Conservation (phyloP, 257 asterid genomes). For the Solanum corneliomulleri region DNA sequence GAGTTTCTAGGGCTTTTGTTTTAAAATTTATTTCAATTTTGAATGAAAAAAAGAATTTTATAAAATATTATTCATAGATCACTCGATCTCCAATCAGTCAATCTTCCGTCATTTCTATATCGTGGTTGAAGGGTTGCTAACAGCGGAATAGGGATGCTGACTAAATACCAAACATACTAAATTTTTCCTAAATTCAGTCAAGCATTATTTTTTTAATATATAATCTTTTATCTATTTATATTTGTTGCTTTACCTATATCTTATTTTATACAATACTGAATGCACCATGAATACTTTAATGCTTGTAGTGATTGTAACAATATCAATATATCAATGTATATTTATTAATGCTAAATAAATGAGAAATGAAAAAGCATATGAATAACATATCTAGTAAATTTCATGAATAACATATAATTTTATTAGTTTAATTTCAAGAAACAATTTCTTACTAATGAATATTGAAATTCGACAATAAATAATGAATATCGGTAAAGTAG, state of each 20-base stretch:
- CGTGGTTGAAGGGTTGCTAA: no score
- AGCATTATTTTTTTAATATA: neutral
- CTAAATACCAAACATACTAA: neutral
- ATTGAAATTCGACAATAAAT: neutral
- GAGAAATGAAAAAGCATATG: neutral
- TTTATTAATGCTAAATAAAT: neutral
- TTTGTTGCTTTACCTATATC: neutral
- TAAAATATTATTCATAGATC: neutral
- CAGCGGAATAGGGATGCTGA: no score
- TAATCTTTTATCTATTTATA: no score
- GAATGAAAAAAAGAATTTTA: no score
- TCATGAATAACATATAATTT: no score
- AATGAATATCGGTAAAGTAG: neutral
- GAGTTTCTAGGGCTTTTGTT: no score
- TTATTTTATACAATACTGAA: neutral
- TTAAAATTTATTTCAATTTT: no score
- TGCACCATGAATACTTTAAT: neutral
- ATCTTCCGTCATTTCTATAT: no score
- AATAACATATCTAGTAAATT: no score
- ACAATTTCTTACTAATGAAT: neutral
- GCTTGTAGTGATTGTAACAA: neutral
- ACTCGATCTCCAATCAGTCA: no score
- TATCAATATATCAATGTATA: neutral
- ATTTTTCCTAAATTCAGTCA: neutral
- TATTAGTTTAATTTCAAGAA: neutral